Conservation (phyloP, 2,329 filamentous ascomycete genomes). For the Didymella lethalis region DNA sequence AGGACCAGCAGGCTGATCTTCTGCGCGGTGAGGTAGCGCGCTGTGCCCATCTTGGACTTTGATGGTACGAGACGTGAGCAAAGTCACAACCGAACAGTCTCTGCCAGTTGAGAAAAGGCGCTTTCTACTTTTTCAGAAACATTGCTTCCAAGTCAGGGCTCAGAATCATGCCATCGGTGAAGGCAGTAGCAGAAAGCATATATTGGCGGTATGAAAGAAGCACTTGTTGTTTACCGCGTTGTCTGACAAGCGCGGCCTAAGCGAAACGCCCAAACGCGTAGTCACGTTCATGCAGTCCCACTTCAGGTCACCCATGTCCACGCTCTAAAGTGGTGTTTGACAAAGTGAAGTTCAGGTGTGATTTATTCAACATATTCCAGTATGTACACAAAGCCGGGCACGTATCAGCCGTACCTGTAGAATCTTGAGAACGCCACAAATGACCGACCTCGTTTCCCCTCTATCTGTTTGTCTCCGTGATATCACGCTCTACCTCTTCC, state of each 20-base stretch:
- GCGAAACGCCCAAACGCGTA: slow-evolving; percentile 29
- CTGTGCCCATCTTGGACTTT: slow-evolving; percentile 61
- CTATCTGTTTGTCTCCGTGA: slow-evolving; percentile 27
- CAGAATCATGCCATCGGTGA: background rate
- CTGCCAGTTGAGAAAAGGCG: background rate
- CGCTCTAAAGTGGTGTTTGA: background rate
- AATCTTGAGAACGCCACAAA: background rate
- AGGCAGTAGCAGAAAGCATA: background rate
- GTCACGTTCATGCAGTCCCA: slow-evolving; percentile 24
- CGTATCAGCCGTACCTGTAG: background rate
- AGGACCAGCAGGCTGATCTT: slow-evolving; percentile 85
- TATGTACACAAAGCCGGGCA: background rate
- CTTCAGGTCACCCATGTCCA: background rate
- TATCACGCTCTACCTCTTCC: slow-evolving; percentile 16
- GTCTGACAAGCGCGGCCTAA: slow-evolving; percentile 27
- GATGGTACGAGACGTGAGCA: background rate
- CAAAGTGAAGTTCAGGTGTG: background rate
- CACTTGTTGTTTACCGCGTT: slow-evolving; percentile 23
- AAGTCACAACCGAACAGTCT: background rate
- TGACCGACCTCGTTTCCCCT: background rate
- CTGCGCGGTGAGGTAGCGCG: slow-evolving; percentile 85
- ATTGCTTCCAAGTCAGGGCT: background rate
- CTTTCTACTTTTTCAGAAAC: background rate
- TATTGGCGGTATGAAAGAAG: background rate
- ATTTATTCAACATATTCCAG: background rate